Percentiles rank a stretch among this genome's conserved stretches.
These are phyloP conservation scores for Sequoia sempervirens DNA, from an alignment of 75 land plant genomes.

Conservation along the genomic window DNA sequence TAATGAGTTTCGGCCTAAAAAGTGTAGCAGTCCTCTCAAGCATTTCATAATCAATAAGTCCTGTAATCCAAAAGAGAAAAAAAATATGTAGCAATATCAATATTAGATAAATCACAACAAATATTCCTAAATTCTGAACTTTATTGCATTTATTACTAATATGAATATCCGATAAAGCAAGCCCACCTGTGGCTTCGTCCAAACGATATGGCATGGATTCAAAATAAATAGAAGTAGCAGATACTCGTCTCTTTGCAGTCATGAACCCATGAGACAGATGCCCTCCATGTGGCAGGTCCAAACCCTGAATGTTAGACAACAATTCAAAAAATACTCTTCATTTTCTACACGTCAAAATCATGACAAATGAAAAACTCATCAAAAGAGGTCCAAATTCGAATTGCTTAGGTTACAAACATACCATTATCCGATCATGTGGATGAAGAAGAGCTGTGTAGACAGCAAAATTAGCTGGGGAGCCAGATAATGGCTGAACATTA, in stretches of 20 bases:
- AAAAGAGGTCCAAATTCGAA: conserved; percentile 5
- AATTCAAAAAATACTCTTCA: background rate
- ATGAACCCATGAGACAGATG: conserved; percentile 88
- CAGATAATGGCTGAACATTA: conserved; percentile 92
- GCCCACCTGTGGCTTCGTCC: conserved; percentile 65
- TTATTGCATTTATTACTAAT: background rate
- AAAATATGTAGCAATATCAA: background rate
- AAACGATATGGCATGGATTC: conserved; percentile 92
- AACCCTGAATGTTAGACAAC: conserved; percentile 35
- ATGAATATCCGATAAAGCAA: background rate
- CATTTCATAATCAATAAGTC: conserved; percentile 78
- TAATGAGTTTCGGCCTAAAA: conserved; percentile 82
- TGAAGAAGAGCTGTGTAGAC: conserved; percentile 86
- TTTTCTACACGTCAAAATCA: background rate
- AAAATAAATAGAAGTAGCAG: conserved; percentile 86
- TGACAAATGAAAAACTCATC: background rate
- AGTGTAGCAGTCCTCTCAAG: conserved; percentile 76
- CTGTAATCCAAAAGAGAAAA: conserved; percentile 20
- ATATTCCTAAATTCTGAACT: background rate
- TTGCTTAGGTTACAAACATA: conserved; percentile 11
- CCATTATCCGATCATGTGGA: conserved; percentile 95
- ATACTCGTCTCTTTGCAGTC: conserved; percentile 85
- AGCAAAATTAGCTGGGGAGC: conserved; percentile 92
- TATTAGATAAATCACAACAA: too few species aligned
- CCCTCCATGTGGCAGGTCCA: conserved; percentile 86